A percentile compares a stretch with the other conserved stretches of the same genome.
Conservation (phyloP, 345 rosid genomes). For the Gossypium stocksii region DNA sequence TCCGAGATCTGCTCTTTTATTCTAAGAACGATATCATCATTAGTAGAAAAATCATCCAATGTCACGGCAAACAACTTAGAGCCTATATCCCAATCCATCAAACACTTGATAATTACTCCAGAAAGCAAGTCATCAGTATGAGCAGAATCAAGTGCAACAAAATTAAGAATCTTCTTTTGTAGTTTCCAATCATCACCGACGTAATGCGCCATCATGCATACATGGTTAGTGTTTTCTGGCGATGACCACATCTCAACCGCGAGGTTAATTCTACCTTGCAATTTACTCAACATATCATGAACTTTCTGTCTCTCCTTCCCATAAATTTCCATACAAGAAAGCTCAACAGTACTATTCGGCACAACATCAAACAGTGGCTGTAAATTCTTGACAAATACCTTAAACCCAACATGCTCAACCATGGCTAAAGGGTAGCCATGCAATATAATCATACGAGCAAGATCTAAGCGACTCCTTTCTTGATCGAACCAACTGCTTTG, state of each 20-base stretch:
- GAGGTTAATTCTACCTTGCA: background rate
- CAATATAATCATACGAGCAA: slow-evolving; percentile 3
- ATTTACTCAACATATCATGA: background rate
- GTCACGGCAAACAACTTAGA: background rate
- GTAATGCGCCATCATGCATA: background rate
- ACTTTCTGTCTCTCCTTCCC: slow-evolving; percentile 6
- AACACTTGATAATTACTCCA: background rate
- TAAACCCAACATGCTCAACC: slow-evolving; percentile 10
- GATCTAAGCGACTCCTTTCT: background rate
- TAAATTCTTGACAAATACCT: slow-evolving; percentile 8
- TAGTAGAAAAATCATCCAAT: background rate
- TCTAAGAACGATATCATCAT: background rate
- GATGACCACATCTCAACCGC: slow-evolving; percentile 3
- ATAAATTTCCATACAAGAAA: background rate
- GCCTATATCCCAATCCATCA: background rate
- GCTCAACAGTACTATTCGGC: background rate
- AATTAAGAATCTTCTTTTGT: slow-evolving; percentile 2
- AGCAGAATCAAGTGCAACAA: background rate
- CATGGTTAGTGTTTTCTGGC: background rate
- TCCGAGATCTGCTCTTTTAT: slow-evolving; percentile 2
- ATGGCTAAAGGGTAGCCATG: slow-evolving; percentile 7
- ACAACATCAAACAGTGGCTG: background rate
- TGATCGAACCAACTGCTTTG: background rate
- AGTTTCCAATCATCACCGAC: slow-evolving; percentile 6
- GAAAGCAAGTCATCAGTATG: background rate